A percentile compares a stretch with the other conserved stretches of the same genome.
These are phyloP conservation scores for Ustilago tritici DNA, from an alignment of 1,284 basidiomycete genomes.

Conservation along the genomic window DNA sequence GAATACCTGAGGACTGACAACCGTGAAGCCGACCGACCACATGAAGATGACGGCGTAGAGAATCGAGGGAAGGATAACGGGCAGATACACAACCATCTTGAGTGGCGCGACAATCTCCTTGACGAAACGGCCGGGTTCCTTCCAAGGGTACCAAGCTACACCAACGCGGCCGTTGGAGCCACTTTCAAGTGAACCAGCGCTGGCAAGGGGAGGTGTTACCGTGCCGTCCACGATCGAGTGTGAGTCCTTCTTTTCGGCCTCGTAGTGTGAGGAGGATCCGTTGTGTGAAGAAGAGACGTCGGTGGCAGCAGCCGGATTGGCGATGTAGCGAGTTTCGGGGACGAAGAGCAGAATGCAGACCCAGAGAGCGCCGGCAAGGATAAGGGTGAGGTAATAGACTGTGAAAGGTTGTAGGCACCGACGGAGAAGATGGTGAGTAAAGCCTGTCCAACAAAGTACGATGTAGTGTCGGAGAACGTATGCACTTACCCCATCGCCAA, in stretches of 20 bases:
- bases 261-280: conserved; percentile 8
- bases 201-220: conserved; percentile 26
- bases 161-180: conserved; percentile 56
- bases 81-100: conserved; percentile 45
- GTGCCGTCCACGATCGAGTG: conserved; percentile 33
- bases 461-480: neutral
- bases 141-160: conserved; percentile 68
- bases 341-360: conserved; percentile 65
- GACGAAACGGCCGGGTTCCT: conserved; percentile 63
- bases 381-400: conserved; percentile 68
- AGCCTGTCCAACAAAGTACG: neutral
- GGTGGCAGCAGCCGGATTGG: conserved; percentile 10
- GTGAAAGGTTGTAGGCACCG: neutral
- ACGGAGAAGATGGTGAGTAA: neutral
- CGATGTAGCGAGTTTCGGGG: conserved; percentile 69
- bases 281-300: neutral
- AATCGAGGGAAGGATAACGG: conserved; percentile 60
- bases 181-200: conserved; percentile 18
- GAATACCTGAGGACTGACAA: conserved; percentile 67
- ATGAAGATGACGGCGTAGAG: conserved; percentile 69
- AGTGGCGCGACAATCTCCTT: conserved; percentile 61
- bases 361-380: conserved; percentile 62
- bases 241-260: conserved; percentile 30
- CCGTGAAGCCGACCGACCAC: conserved; percentile 69
- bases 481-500: conserved; percentile 47